phyloP scores from a whole-genome alignment of 441 rosid genomes.

The Adansonia gregorii region DNA sequence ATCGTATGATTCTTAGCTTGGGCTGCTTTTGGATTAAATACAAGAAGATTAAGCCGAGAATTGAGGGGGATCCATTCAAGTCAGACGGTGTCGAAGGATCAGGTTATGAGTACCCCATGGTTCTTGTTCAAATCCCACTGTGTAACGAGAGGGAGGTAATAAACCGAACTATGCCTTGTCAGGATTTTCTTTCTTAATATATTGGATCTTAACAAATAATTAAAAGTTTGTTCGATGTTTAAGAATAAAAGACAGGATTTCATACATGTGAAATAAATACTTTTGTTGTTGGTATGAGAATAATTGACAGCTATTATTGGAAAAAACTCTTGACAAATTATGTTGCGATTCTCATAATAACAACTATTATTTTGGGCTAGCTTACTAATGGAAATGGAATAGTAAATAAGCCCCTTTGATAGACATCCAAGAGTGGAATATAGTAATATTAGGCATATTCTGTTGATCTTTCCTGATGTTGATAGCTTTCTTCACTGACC shows the following conservation, averaged over 20 bases:
- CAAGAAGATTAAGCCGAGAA: slow-evolving; percentile 72
- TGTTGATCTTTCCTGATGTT: slow-evolving; percentile 15
- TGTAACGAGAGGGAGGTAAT: slow-evolving; percentile 90
- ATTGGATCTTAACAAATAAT: neutral
- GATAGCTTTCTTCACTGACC: slow-evolving; percentile 20
- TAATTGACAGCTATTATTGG: neutral
- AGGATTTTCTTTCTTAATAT: neutral
- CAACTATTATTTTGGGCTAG: neutral
- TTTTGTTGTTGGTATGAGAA: neutral
- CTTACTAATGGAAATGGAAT: too few species aligned
- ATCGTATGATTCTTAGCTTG: slow-evolving; percentile 74
- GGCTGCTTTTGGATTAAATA: slow-evolving; percentile 90
- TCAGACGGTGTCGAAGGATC: slow-evolving; percentile 62
- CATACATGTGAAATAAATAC: neutral
- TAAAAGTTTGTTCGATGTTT: neutral
- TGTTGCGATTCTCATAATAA: neutral
- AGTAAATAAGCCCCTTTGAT: neutral
- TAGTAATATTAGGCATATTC: neutral
- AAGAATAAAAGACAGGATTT: neutral
- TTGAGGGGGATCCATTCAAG: slow-evolving; percentile 61
- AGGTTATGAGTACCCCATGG: slow-evolving; percentile 70
- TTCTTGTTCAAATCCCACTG: slow-evolving; percentile 97
- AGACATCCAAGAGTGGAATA: neutral
- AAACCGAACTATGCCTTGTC: slow-evolving; percentile 5
- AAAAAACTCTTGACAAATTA: neutral